phyloP scores from a whole-genome alignment of 2,329 filamentous ascomycete species.

The Paraphaeosphaeria sporulosa region DNA sequence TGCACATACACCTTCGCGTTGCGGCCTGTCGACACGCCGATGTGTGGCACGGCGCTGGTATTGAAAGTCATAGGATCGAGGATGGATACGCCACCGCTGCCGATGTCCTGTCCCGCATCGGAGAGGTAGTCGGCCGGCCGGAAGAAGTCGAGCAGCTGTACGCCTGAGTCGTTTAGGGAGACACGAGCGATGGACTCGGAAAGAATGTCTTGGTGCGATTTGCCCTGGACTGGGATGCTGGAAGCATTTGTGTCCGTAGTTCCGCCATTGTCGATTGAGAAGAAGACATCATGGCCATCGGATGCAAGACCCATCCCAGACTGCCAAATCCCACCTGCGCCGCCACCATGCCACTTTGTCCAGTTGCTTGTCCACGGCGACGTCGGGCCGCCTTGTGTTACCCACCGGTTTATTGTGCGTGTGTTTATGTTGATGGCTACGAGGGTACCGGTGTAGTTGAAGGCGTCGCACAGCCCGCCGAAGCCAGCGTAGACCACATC shows the following conservation, averaged over 20 bases:
- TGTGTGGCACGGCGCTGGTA: constrained; percentile 25
- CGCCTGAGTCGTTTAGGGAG: constrained; percentile 17
- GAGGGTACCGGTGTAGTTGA: constrained; percentile 59
- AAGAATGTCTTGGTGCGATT: constrained; percentile 17
- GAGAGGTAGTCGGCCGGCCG: constrained; percentile 18
- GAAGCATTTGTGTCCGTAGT: constrained; percentile 11
- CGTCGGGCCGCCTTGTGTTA: constrained; percentile 22
- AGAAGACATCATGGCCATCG: constrained; percentile 29
- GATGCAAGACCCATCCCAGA: constrained; percentile 26
- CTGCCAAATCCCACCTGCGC: constrained; percentile 28
- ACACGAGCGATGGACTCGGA: constrained; percentile 22
- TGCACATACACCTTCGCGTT: constrained; percentile 38
- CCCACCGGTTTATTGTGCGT: constrained; percentile 23
- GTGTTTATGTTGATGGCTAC: constrained; percentile 28
- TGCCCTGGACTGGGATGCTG: constrained; percentile 11
- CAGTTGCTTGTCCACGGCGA: constrained; percentile 26
- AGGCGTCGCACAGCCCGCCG: constrained; percentile 64
- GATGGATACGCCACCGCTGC: constrained; percentile 23
- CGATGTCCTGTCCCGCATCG: constrained; percentile 27
- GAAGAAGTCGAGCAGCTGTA: constrained; percentile 28
- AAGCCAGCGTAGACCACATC: constrained; percentile 62
- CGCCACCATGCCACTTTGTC: constrained; percentile 27
- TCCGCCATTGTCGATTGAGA: constrained; percentile 26
- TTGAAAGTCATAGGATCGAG: constrained; percentile 28
- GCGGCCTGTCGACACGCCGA: constrained; percentile 40